Evolutionary conservation across 768 basidiomycete genomes (phyloP).

Genomic region (Xerocomellus amylosporus): DNA sequence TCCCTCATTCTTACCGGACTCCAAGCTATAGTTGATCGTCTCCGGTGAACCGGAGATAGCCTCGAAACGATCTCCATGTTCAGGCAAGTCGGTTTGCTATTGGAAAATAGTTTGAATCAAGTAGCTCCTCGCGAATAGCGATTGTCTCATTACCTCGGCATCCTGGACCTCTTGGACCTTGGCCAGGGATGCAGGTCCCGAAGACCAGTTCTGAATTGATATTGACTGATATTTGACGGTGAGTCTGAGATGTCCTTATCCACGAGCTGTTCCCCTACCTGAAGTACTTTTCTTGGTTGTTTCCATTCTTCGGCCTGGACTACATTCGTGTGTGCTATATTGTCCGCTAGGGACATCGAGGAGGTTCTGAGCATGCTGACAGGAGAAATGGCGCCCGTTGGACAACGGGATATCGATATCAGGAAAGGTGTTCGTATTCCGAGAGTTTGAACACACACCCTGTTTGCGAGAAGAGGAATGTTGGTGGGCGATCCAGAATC

Average conservation of each 20-base stretch:
- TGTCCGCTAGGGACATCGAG: neutral
- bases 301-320: neutral
- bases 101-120: neutral
- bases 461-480: neutral
- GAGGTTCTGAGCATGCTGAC: neutral
- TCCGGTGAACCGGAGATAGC: neutral
- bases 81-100: neutral
- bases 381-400: neutral
- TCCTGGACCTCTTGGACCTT: neutral
- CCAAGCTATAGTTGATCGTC: neutral
- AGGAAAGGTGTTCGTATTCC: neutral
- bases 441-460: neutral
- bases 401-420: neutral
- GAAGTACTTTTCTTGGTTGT: neutral
- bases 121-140: neutral
- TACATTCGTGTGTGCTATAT: neutral
- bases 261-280: neutral
- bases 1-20: neutral
- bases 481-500: neutral
- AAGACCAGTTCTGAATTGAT: neutral
- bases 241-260: neutral
- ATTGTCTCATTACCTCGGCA: neutral
- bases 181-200: neutral
- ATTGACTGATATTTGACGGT: too few species aligned
- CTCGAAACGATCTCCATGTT: neutral